Evolutionary conservation across 2,329 filamentous ascomycete genomes (phyloP).

Genomic region (Pyricularia sp.): DNA sequence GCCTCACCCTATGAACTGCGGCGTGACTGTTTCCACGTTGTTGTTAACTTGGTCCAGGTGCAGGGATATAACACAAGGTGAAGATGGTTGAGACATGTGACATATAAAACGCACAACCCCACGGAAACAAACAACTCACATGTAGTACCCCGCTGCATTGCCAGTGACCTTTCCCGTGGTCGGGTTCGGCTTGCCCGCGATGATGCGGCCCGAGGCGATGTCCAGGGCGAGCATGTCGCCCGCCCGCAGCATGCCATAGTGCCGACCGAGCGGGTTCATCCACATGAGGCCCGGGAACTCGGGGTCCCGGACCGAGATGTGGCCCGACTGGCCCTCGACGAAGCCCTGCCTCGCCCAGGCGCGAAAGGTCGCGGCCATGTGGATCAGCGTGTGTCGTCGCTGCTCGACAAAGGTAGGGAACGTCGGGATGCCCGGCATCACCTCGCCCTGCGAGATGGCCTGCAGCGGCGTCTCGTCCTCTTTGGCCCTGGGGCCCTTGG

Average conservation of each 20-base stretch:
- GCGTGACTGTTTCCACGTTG: slow-evolving; percentile 31
- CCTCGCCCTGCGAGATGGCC: slow-evolving; percentile 19
- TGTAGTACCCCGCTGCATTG: slow-evolving; percentile 61
- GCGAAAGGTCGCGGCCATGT: slow-evolving; percentile 47
- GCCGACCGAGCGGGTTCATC: slow-evolving; percentile 60
- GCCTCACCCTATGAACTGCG: slow-evolving; percentile 56
- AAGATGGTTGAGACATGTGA: background rate
- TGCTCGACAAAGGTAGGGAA: slow-evolving; percentile 9
- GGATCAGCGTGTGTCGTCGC: background rate
- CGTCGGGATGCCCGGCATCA: slow-evolving; percentile 10
- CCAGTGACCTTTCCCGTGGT: slow-evolving; percentile 29
- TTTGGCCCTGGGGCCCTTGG: slow-evolving; percentile 7
- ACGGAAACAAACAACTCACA: slow-evolving; percentile 22
- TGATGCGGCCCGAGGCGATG: slow-evolving; percentile 43
- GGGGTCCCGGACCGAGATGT: slow-evolving; percentile 60
- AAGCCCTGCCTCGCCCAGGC: slow-evolving; percentile 55
- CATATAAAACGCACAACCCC: background rate
- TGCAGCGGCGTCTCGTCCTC: slow-evolving; percentile 14
- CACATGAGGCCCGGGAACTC: slow-evolving; percentile 54
- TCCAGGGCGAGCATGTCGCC: slow-evolving; percentile 61
- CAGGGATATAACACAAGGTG: too few relatives aligned
- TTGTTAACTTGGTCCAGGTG: background rate
- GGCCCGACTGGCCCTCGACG: slow-evolving; percentile 52
- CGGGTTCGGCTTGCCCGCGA: slow-evolving; percentile 51
- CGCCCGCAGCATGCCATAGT: slow-evolving; percentile 58